Conservation (phyloP, 306 rosid species). For the Sesbania bispinosa region DNA sequence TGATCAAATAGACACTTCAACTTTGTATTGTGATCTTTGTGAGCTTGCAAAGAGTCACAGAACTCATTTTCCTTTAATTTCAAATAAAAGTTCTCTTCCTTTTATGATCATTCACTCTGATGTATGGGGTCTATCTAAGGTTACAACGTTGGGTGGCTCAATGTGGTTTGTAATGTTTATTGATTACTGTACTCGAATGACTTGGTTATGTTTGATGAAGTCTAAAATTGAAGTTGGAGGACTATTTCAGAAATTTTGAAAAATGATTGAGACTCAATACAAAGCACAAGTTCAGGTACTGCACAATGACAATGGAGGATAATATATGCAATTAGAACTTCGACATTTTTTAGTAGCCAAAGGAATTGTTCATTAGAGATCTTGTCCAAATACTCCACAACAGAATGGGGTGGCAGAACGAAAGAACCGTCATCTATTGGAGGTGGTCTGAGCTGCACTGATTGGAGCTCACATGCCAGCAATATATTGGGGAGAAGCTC, state of each 20-base stretch:
- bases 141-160: neutral
- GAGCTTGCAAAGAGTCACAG: neutral
- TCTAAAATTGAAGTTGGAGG: neutral
- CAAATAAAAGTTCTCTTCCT: neutral
- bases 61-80: neutral
- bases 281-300: neutral
- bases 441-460: no score
- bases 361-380: neutral
- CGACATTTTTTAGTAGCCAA: neutral
- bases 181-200: neutral
- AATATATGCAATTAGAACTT: neutral
- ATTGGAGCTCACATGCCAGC: neutral
- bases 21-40: neutral
- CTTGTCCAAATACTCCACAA: neutral
- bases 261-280: slow-evolving; percentile 6
- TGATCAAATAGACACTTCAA: neutral
- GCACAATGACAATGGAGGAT: neutral
- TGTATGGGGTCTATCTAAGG: neutral
- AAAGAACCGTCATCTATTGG: no score
- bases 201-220: neutral
- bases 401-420: neutral
- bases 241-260: neutral
- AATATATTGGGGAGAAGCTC: neutral
- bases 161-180: slow-evolving; percentile 20
- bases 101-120: neutral